A percentile compares a stretch with the other conserved stretches of the same genome.
phyloP scores from a whole-genome alignment of 139 green algal species.

The Eudorina sp. region DNA sequence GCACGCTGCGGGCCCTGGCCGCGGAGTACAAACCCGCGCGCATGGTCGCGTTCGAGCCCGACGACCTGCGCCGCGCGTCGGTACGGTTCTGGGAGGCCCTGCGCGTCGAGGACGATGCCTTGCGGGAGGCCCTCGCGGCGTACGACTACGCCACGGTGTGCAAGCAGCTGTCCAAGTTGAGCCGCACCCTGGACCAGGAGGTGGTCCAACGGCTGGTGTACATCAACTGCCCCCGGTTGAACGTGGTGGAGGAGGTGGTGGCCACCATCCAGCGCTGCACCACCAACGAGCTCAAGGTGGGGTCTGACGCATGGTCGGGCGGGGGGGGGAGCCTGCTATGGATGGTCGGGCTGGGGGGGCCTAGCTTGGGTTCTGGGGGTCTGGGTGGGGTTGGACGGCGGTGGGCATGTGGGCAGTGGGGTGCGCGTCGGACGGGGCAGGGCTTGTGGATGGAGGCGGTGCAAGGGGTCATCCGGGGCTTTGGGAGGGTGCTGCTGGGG shows the following conservation, averaged over 20 bases:
- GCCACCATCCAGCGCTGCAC: background rate
- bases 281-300: slow-evolving; percentile 20
- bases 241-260: slow-evolving; percentile 21
- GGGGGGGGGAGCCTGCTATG: too few relatives aligned
- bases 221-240: slow-evolving; percentile 10
- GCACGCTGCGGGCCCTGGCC: background rate
- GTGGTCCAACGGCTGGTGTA: background rate
- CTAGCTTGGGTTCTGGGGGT: too few relatives aligned
- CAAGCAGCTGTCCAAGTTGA: background rate
- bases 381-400: too few relatives aligned
- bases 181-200: background rate
- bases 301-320: too few relatives aligned
- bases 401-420: too few relatives aligned
- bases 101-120: background rate
- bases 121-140: background rate
- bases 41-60: background rate
- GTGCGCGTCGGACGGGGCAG: too few relatives aligned
- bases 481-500: too few relatives aligned
- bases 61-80: background rate
- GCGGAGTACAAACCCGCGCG: slow-evolving; percentile 3
- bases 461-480: too few relatives aligned
- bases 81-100: background rate
- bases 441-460: too few relatives aligned
- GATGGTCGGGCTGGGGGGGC: too few relatives aligned
- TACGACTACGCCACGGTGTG: background rate